Base-by-base conservation (phyloP, 352 stramenopile genomes). In the Pythium pyrilobum region DNA sequence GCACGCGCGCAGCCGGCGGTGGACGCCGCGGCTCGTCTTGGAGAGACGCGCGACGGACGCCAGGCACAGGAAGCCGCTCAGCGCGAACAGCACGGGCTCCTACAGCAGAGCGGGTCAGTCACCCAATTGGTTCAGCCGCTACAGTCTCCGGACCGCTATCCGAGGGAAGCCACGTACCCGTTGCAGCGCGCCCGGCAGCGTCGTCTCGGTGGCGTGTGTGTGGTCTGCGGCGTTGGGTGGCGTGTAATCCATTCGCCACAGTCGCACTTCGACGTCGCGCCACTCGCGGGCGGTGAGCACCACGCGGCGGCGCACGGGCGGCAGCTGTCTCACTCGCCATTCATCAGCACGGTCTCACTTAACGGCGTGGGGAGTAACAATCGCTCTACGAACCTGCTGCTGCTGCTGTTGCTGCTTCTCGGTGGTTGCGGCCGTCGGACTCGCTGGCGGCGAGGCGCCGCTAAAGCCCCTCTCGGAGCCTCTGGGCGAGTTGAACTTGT, bases 171-270 rank as follows among this genome's bases (percentile, higher is more conserved):
- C 15, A 43, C 53, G 29, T 54, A 61, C 53, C 11, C 23, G 36
- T 15, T 52, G n/a, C 15, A 61, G 36, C 27, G 54, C 16, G 3
- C 36, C 37, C 6, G 27, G 5, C 15, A 59, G 25, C 12, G 52
- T 38, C 10, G 36, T 41, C 36, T 9, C 10, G 36, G 10, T 18
- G 36, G 11, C n/a, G n/a, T n/a, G n/a, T n/a, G n/a, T n/a, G n/a
- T n/a, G n/a, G n/a, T 24, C 23, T 1, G 16, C 9, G 7, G 8
- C 31, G 13, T 12, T 29, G 8, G 41, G 20, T 16, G 36, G 13
- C n/a, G 33, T 53, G 27, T 20, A 23, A 29, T 89, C 78, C 44
- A 89, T 66, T 28, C 81, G 64, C 78, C 78, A 87, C 29, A 89
- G 53, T 32, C 64, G 74, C 3, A 68, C 55, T 53, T 89, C 76